Evolutionary conservation across 306 rosid genomes (phyloP).

Genomic region (Sechiopsis laciniata): DNA sequence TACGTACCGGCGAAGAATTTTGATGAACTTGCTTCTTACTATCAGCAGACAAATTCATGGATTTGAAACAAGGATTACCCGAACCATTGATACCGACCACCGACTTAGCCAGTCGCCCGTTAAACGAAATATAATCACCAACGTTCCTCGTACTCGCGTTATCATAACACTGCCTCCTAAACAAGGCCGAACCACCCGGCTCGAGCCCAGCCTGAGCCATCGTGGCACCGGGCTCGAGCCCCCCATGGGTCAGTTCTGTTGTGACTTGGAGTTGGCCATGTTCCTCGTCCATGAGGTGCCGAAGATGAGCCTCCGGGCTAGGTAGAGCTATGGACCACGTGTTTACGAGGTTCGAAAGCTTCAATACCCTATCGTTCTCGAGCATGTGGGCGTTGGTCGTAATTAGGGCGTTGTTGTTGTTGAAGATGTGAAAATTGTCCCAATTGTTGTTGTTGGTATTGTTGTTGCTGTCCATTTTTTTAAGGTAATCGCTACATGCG

Average conservation of each 20-base stretch:
- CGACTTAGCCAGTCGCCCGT: slow-evolving; percentile 44
- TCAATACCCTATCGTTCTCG: slow-evolving; percentile 54
- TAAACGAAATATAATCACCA: slow-evolving; percentile 64
- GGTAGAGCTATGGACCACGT: slow-evolving; percentile 93
- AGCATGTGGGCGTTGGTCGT: slow-evolving; percentile 22
- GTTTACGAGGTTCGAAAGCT: slow-evolving; percentile 63
- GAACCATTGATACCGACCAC: slow-evolving; percentile 41
- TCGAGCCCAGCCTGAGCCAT: not conserved
- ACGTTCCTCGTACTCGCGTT: slow-evolving; percentile 36
- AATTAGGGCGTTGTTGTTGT: slow-evolving; percentile 33
- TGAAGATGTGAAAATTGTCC: slow-evolving; percentile 43
- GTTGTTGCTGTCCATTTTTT: slow-evolving; percentile 46
- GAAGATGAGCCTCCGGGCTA: slow-evolving; percentile 39
- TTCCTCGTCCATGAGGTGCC: not conserved
- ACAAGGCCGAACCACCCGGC: slow-evolving; percentile 2
- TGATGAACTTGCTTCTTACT: slow-evolving; percentile 52
- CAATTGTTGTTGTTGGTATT: slow-evolving; percentile 27
- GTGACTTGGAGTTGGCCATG: not conserved
- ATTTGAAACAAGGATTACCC: slow-evolving; percentile 40
- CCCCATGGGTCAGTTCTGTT: not conserved
- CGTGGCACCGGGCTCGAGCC: not conserved
- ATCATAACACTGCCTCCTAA: slow-evolving; percentile 34
- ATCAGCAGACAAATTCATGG: slow-evolving; percentile 34
- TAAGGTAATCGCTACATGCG: slow-evolving; percentile 75
- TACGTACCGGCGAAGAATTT: slow-evolving; percentile 42